Base-by-base conservation (phyloP, 225 moss, liverwort and hornwort genomes). In the Rhytidiadelphus loreus region DNA sequence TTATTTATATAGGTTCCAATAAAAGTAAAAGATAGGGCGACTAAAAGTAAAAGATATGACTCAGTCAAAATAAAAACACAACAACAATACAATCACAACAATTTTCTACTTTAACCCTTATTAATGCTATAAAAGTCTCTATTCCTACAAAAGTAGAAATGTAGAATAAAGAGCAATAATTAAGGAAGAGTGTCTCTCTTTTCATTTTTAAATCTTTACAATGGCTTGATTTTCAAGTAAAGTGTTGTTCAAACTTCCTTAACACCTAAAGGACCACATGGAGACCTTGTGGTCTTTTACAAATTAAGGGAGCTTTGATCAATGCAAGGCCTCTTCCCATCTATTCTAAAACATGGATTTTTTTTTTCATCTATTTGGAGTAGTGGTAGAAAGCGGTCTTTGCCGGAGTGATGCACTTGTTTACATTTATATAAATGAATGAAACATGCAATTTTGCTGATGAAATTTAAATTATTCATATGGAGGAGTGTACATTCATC, bases 261-360 rank as follows among this genome's bases (percentile, higher is more conserved):
- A 62, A 61, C 0, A 0, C 13, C 7, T 60, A 12, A 14, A 29
- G 61, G 14, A 28, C 14, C 7, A 32, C 29, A n/a, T n/a, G 3
- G 32, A 16, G 4, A 16, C 14, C 3, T 62, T 62, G 11, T 32
- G 8, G 16, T 63, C 8, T 8, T 32, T 8, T 63, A 63, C 8
- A 8, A 9, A 1, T 64, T 60, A 32, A 30, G 0, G 3, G 2
- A 30, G 1, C 19, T 74, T 48, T 0, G 1, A 2, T 74, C 11
- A 48, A 46, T 19, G 12, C 4, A 19, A 30, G 48, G 4, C 4
- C 2, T 46, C 4, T 11, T 46, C 6, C 19, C 11, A 48, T 30
- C 2, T 46, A 0, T 46, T 29, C 6, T 29, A 29, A 1, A 44
- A 6, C 0, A 44, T 0, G 1, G 6, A 71, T 9, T 44, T 17